These are phyloP conservation scores for Capronia epimyces DNA, from an alignment of 2,329 filamentous ascomycete genomes.

Conservation along the genomic window DNA sequence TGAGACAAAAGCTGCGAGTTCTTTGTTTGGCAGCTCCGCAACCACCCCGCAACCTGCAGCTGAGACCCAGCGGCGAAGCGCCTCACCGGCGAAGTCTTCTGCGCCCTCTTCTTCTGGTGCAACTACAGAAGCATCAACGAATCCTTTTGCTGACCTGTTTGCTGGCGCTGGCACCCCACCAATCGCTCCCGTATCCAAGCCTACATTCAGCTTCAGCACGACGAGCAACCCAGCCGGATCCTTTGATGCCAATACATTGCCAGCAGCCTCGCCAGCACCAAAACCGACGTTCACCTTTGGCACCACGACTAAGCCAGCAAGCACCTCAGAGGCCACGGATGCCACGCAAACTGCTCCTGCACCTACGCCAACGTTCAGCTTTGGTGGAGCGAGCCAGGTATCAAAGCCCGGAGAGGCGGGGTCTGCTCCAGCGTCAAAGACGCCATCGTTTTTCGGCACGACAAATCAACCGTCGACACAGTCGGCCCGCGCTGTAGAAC, in stretches of 20 bases:
- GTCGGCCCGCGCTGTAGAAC: not conserved
- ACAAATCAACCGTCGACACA: constrained; percentile 4
- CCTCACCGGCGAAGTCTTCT: constrained; percentile 10
- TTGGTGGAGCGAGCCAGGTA: not conserved
- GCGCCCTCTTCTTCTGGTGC: constrained; percentile 4
- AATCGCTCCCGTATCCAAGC: constrained; percentile 1
- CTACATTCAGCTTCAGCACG: constrained; percentile 3
- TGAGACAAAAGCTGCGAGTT: constrained; percentile 4
- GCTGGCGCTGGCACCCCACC: not conserved
- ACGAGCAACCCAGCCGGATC: not conserved
- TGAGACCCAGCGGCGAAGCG: not conserved
- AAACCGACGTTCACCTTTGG: not conserved
- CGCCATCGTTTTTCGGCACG: constrained; percentile 6
- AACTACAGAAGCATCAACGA: constrained; percentile 1
- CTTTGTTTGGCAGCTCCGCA: constrained; percentile 11
- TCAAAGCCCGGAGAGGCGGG: not conserved
- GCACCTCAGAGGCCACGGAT: not conserved
- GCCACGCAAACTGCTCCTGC: not conserved
- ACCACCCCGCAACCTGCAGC: constrained; percentile 5
- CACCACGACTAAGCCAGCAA: not conserved
- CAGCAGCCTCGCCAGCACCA: not conserved
- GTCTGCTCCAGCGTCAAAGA: not conserved
- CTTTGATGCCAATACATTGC: not conserved
- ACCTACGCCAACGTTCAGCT: constrained; percentile 7
- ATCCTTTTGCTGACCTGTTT: constrained; percentile 23